Percentiles rank a stretch among this genome's conserved stretches.
phyloP scores from a whole-genome alignment of 768 basidiomycete species.

The Lenzites betulinus region DNA sequence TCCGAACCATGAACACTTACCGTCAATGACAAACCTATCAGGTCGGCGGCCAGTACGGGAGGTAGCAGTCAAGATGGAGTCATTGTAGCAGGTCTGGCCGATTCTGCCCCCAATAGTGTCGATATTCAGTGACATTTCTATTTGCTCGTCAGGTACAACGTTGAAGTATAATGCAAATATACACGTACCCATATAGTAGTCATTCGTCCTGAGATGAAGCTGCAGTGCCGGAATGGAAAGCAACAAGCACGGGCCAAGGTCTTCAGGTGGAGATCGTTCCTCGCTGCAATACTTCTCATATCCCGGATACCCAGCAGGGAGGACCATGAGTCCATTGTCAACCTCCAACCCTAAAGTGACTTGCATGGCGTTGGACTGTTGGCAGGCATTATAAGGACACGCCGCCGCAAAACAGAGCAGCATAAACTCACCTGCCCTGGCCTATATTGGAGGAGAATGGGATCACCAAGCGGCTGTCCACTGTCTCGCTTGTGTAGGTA shows the following conservation, averaged over 20 bases:
- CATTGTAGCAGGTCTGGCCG: conserved; percentile 47
- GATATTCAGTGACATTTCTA: conserved; percentile 81
- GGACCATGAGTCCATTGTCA: conserved; percentile 52
- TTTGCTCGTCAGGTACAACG: background rate
- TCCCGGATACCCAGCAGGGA: conserved; percentile 71
- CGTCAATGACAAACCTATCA: conserved; percentile 52
- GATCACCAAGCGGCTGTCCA: conserved; percentile 73
- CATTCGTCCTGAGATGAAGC: conserved; percentile 76
- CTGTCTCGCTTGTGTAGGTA: conserved; percentile 70
- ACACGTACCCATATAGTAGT: conserved; percentile 81
- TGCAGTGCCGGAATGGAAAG: conserved; percentile 69
- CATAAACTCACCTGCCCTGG: conserved; percentile 67
- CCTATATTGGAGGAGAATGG: conserved; percentile 76
- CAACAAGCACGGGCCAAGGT: conserved; percentile 56
- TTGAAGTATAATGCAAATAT: background rate
- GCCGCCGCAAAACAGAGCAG: too few species aligned
- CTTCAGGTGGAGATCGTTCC: conserved; percentile 32
- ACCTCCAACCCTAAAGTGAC: conserved; percentile 62
- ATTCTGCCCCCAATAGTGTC: conserved; percentile 59
- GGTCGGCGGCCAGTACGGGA: conserved; percentile 12
- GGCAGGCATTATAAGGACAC: background rate
- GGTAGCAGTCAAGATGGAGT: conserved; percentile 35
- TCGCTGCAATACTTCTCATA: conserved; percentile 44
- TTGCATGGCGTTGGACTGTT: conserved; percentile 81
- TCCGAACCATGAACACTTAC: conserved; percentile 32